phyloP scores from a whole-genome alignment of 2,329 filamentous ascomycete genomes.

The Blastomyces gilchristii region DNA sequence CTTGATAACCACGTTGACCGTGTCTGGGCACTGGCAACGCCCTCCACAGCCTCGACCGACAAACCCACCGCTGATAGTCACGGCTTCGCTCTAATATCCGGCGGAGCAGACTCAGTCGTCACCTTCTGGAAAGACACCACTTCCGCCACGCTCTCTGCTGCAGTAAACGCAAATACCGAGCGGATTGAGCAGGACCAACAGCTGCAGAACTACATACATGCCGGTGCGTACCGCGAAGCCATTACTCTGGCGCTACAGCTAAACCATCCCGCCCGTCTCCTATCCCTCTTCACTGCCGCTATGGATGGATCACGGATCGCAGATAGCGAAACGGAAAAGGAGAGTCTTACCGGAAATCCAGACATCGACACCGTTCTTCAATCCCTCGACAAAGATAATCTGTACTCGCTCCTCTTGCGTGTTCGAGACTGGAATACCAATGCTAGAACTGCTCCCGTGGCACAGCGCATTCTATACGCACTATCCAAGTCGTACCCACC shows the following conservation, averaged over 20 bases:
- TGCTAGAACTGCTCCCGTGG: conserved; percentile 70
- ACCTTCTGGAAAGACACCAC: conserved; percentile 96
- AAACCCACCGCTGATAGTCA: conserved; percentile 24
- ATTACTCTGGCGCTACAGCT: conserved; percentile 86
- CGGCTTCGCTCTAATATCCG: conserved; percentile 70
- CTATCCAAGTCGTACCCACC: conserved; percentile 74
- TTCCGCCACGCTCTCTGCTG: conserved; percentile 62
- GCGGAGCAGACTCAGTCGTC: conserved; percentile 82
- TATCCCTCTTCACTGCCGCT: conserved; percentile 73
- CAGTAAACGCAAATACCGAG: conserved; percentile 62
- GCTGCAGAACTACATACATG: conserved; percentile 81
- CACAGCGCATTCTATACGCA: conserved; percentile 73
- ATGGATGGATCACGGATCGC: conserved; percentile 44
- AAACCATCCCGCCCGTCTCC: conserved; percentile 81
- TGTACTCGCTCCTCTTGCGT: conserved; percentile 70
- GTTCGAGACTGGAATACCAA: conserved; percentile 97
- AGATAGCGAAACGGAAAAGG: conserved; percentile 16
- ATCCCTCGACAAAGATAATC: conserved; percentile 70
- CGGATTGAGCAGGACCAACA: conserved; percentile 91
- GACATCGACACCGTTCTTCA: conserved; percentile 72
- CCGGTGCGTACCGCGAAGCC: conserved; percentile 81
- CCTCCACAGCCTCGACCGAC: conserved; percentile 28
- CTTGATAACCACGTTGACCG: conserved; percentile 95
- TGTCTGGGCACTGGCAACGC: conserved; percentile 81
- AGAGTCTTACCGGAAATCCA: conserved; percentile 36